Conservation (phyloP, 139 green algal species). For the Micromonas commoda region DNA sequence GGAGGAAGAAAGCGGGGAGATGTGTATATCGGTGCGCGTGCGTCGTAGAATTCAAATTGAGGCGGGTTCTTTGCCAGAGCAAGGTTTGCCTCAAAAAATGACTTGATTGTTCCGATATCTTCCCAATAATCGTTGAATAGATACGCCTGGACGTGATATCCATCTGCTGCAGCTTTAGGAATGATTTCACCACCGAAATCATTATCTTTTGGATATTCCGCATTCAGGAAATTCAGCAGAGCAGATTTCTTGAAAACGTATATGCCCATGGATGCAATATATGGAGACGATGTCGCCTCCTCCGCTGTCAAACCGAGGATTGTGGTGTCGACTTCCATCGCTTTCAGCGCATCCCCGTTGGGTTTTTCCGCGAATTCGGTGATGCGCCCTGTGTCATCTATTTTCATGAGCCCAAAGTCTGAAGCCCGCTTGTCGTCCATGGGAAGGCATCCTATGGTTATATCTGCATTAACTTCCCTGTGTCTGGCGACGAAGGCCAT, state of each 20-base stretch:
- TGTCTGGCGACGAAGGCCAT: constrained; percentile 95
- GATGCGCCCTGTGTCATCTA: constrained; percentile 72
- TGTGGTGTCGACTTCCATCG: constrained; percentile 92
- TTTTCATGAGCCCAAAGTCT: constrained; percentile 57
- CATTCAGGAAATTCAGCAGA: constrained; percentile 60
- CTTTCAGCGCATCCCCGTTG: constrained; percentile 83
- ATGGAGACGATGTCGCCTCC: constrained; percentile 63
- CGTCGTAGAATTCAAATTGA: constrained; percentile 96
- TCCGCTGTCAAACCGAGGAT: constrained; percentile 59
- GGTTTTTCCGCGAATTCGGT: constrained; percentile 87
- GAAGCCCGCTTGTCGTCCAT: constrained; percentile 61
- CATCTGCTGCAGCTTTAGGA: constrained; percentile 49
- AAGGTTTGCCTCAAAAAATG: constrained; percentile 99
- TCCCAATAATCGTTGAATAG: constrained; percentile 98
- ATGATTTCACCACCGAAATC: constrained; percentile 99
- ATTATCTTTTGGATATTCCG: constrained; percentile 55
- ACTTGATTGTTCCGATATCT: constrained; percentile 95
- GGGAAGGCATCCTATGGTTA: constrained; percentile 89
- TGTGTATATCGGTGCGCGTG: constrained; percentile 94
- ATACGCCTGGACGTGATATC: constrained; percentile 74
- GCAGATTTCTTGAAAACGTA: constrained; percentile 98
- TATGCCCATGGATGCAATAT: constrained; percentile 99
- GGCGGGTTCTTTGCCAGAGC: constrained; percentile 77
- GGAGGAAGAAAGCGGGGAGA: constrained; percentile 93
- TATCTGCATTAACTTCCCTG: constrained; percentile 78